phyloP scores from a whole-genome alignment of 768 basidiomycete species.

The Rhizopogon vesiculosus region DNA sequence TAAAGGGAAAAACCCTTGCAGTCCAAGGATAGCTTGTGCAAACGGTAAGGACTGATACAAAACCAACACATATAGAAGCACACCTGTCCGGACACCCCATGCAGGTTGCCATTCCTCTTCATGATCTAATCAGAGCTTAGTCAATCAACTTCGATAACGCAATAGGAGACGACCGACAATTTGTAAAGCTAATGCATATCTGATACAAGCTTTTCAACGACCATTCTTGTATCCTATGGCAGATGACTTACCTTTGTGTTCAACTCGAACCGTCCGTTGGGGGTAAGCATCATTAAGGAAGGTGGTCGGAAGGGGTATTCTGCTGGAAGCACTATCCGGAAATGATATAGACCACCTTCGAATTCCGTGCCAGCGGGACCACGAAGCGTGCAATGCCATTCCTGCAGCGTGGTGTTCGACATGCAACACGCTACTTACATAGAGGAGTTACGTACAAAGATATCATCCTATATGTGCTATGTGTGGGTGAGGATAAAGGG shows the following conservation, averaged over 20 bases:
- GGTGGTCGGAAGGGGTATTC: conserved; percentile 97
- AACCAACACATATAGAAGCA: conserved; percentile 14
- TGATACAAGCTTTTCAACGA: conserved; percentile 22
- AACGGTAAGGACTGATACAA: conserved; percentile 11
- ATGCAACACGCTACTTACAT: conserved; percentile 5
- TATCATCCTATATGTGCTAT: conserved; percentile 59
- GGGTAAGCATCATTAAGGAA: conserved; percentile 93
- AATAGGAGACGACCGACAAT: conserved; percentile 46
- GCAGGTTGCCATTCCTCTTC: conserved; percentile 98
- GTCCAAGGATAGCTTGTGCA: conserved; percentile 69
- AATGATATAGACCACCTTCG: conserved; percentile 94
- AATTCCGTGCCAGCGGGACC: conserved; percentile 87
- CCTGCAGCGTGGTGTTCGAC: conserved; percentile 31
- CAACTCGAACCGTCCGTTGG: conserved; percentile 94
- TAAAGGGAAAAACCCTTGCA: conserved; percentile 86
- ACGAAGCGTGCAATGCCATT: conserved; percentile 98
- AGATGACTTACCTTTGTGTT: conserved; percentile 76
- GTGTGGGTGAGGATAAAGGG: conserved; percentile 4
- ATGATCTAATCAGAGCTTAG: conserved; percentile 59
- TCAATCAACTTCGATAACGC: conserved; percentile 13
- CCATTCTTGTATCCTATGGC: background rate
- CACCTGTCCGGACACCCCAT: conserved; percentile 95
- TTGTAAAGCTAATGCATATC: conserved; percentile 94
- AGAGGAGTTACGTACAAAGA: conserved; percentile 58
- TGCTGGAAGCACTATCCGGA: conserved; percentile 84